Evolutionary conservation across 257 asterid genomes (phyloP).

Genomic region (Datura wrightii): DNA sequence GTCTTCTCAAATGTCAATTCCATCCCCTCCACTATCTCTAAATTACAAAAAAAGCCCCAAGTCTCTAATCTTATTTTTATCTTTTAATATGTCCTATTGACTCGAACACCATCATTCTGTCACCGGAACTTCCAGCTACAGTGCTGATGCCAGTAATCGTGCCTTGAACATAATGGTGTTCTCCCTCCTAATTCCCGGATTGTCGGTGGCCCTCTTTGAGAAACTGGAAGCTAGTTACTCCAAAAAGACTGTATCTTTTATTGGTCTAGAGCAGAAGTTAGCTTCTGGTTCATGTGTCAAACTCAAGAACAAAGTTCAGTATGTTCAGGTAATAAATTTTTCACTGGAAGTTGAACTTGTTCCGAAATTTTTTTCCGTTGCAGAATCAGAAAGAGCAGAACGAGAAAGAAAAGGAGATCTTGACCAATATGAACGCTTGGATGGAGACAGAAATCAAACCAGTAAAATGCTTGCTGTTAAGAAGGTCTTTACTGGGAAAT

Average conservation of each 20-base stretch:
- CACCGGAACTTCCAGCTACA: background rate
- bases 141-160: background rate
- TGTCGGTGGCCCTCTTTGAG: conserved; percentile 9
- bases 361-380: conserved; percentile 34
- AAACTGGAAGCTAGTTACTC: background rate
- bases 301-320: background rate
- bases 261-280: background rate
- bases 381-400: conserved; percentile 92
- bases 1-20: conserved; percentile 20
- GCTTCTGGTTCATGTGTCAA: conserved; percentile 13
- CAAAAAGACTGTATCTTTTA: conserved; percentile 3
- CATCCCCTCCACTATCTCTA: conserved; percentile 8
- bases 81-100: background rate
- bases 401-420: conserved; percentile 99
- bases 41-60: background rate
- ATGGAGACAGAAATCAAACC: conserved; percentile 89
- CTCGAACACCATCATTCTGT: background rate
- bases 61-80: background rate
- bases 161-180: conserved; percentile 2
- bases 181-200: background rate
- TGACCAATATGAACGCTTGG: conserved; percentile 92
- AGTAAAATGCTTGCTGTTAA: conserved; percentile 83
- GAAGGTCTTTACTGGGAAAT: conserved; percentile 56
- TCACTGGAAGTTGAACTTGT: background rate
- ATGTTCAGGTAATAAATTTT: background rate